Base-by-base conservation (phyloP, 2,329 filamentous ascomycete genomes). In the Arthroderma uncinatum region DNA sequence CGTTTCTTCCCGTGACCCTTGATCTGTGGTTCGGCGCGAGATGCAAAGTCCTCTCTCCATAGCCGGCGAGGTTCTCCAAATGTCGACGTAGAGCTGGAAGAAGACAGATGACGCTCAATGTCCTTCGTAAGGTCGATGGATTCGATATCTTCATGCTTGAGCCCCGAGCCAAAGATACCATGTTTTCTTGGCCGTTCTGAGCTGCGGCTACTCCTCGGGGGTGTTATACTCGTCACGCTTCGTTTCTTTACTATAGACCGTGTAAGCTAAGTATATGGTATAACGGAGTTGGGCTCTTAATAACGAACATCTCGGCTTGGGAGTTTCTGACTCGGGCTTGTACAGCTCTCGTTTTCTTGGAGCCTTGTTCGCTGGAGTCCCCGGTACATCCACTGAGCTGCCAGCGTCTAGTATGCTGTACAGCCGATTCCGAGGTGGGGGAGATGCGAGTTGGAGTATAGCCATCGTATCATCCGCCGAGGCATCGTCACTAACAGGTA, bases 1-100 rank as follows among this genome's bases (percentile, higher is more conserved):
- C 76, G 68, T 63, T 78, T 78, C 63, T 73, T 76, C 4, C 73
- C 73, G 60, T 68, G 70, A 55, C 69, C 71, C 19, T 70, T 64
- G 8, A 9, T 21, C 19, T 62, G 28, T 21, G 73, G 71, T 40
- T 69, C 67, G 54, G 65, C 64, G 19, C 72, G 69, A 50, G 65
- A 65, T 12, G 74, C 73, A 56, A 66, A 69, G 39, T 74, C 72
- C 62, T 76, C 74, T 39, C 65, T 69, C 75, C 75, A 77, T 62
- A 77, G 58, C 25, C 64, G 64, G 37, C 65, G 69, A 19, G 74
- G 64, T 37, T 74, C 72, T 10, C 69, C 74, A 62, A 75, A 72
- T 0, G 68, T 67, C 58, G 73, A 71, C 10, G 69, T 60, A 1
- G 68, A 71, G 2, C 63, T 68, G 2, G 74, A 74, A 8, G 72